Evolutionary conservation across 108 stramenopile species (phyloP).

Genomic region (Aurantiochytrium sp.): DNA sequence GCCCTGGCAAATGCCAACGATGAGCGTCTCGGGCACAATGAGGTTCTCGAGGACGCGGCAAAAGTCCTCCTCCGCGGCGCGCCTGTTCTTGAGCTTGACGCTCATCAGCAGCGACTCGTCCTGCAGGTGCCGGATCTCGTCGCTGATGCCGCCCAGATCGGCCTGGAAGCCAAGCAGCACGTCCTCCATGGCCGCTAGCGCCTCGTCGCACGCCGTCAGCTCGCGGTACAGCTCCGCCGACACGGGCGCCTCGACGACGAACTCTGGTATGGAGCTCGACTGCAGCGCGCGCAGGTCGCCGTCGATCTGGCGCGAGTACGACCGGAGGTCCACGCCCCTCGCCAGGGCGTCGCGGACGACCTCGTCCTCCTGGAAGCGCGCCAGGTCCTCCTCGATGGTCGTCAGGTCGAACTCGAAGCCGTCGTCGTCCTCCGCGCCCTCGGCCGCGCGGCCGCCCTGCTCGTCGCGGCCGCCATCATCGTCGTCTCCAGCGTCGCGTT

Average conservation of each 20-base stretch:
- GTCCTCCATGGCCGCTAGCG: slow-evolving; percentile 87
- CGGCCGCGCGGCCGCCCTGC: too few relatives aligned
- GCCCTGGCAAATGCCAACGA: slow-evolving; percentile 75
- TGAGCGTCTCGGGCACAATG: slow-evolving; percentile 77
- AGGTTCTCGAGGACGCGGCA: slow-evolving; percentile 80
- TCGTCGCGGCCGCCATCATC: too few relatives aligned
- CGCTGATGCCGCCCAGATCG: slow-evolving; percentile 88
- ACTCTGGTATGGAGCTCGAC: slow-evolving; percentile 1
- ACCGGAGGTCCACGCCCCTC: slow-evolving; percentile 53
- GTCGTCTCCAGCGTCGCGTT: too few relatives aligned
- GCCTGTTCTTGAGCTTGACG: slow-evolving; percentile 77
- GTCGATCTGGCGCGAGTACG: slow-evolving; percentile 50
- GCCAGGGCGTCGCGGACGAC: slow-evolving; percentile 52
- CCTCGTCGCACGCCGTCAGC: slow-evolving; percentile 83
- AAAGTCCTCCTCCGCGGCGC: slow-evolving; percentile 79
- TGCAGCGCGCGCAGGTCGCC: slow-evolving; percentile 50
- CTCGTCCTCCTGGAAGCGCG: slow-evolving; percentile 57
- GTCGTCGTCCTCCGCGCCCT: too few relatives aligned
- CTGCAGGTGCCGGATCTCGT: slow-evolving; percentile 90
- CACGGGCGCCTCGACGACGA: slow-evolving; percentile 51
- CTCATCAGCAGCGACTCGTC: slow-evolving; percentile 79
- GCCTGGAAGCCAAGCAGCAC: slow-evolving; percentile 97
- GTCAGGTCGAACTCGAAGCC: slow-evolving; percentile 39
- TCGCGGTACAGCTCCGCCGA: slow-evolving; percentile 66
- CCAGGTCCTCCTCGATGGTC: slow-evolving; percentile 60